These are phyloP conservation scores for Phylloporus sp. DNA, from an alignment of 768 basidiomycete species.

Conservation along the genomic window DNA sequence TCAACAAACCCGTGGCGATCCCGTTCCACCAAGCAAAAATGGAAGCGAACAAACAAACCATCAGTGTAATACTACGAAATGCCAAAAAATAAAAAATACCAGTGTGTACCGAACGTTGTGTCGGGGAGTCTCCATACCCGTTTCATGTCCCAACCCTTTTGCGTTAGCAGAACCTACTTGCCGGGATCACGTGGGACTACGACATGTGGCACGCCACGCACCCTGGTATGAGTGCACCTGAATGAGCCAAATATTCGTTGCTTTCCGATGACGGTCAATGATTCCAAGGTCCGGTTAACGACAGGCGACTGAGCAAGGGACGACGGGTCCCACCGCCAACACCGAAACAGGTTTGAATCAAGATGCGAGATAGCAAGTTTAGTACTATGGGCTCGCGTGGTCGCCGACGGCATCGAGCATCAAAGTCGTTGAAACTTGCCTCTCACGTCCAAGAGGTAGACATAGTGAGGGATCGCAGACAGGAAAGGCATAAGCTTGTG, in stretches of 20 bases:
- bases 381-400: conserved; percentile 1
- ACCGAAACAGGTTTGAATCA: conserved; percentile 2
- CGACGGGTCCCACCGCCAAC: conserved; percentile 6
- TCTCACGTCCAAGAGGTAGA: conserved; percentile 9
- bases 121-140: conserved; percentile 24
- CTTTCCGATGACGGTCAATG: conserved; percentile 6
- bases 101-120: no score
- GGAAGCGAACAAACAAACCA: conserved; percentile 15
- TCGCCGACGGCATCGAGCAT: conserved; percentile 13
- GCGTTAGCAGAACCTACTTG: conserved; percentile 22
- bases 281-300: conserved; percentile 12
- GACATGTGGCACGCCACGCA: conserved; percentile 1
- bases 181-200: conserved; percentile 23
- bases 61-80: conserved; percentile 3
- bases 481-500: conserved; percentile 13
- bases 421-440: conserved; percentile 4
- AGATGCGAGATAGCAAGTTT: conserved; percentile 14
- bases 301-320: conserved; percentile 5
- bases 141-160: conserved; percentile 23
- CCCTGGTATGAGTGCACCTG: neutral
- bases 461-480: conserved; percentile 2
- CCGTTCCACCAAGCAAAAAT: conserved; percentile 19
- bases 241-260: neutral
- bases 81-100: no score
- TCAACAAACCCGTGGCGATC: conserved; percentile 11